These are phyloP conservation scores for Scorias spongiosa DNA, from an alignment of 2,329 filamentous ascomycete genomes.

Conservation along the genomic window DNA sequence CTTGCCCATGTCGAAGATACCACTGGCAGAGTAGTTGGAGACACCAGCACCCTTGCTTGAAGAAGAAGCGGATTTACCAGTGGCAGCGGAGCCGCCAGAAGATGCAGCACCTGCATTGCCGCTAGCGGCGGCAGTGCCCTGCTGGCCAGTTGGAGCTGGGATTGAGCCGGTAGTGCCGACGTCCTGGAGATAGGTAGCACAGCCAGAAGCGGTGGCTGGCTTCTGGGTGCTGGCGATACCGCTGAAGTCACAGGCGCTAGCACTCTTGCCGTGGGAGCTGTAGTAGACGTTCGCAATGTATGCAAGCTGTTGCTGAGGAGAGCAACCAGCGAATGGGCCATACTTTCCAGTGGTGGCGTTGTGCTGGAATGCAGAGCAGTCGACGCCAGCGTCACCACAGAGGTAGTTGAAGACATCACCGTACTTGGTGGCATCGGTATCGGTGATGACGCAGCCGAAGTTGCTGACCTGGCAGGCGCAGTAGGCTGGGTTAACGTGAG, in stretches of 20 bases:
- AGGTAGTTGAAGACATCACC: background rate
- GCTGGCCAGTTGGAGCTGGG: background rate
- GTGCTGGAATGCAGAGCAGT: background rate
- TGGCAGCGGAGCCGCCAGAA: background rate
- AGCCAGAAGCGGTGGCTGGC: conserved; percentile 1
- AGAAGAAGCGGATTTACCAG: background rate
- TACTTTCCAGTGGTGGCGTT: background rate
- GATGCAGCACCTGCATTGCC: background rate
- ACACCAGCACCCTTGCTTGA: background rate
- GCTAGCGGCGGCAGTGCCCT: background rate
- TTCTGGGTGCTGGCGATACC: background rate
- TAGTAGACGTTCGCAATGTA: background rate
- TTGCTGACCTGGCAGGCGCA: background rate
- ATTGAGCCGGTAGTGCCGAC: background rate
- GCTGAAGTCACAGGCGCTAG: background rate
- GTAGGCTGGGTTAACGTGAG: background rate
- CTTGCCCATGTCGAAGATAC: background rate
- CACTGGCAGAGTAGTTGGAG: background rate
- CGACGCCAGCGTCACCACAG: background rate
- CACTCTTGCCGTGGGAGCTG: background rate
- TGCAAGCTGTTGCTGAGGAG: background rate
- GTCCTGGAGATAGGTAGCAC: background rate
- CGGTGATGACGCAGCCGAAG: background rate
- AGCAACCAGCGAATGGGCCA: background rate
- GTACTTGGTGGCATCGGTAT: background rate